Percentiles rank a stretch among this genome's conserved stretches.
Evolutionary conservation across 2,329 filamentous ascomycete genomes (phyloP).

Genomic region (Metarhizium rileyi): DNA sequence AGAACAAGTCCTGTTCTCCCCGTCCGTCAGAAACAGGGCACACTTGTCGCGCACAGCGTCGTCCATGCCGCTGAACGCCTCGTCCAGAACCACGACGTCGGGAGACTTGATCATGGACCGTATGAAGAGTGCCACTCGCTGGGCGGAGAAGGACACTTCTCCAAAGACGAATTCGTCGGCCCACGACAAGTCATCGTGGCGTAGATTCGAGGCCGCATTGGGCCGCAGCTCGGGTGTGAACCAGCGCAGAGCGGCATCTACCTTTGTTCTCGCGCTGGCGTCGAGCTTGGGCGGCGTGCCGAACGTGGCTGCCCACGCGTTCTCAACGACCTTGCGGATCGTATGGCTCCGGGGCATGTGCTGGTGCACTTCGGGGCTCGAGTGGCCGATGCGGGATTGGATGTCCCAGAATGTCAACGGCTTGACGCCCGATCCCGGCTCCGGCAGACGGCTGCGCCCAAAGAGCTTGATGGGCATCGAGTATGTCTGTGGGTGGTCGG

Average conservation of each 20-base stretch:
- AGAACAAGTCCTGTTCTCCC: slow-evolving; percentile 38
- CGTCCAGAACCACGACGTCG: slow-evolving; percentile 76
- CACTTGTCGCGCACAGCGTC: slow-evolving; percentile 77
- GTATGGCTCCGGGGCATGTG: slow-evolving; percentile 77
- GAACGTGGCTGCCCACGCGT: slow-evolving; percentile 86
- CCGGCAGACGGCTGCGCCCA: slow-evolving; percentile 68
- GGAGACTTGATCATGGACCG: slow-evolving; percentile 71
- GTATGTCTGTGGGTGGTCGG: slow-evolving; percentile 92
- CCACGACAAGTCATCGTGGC: slow-evolving; percentile 42
- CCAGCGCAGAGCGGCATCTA: slow-evolving; percentile 63
- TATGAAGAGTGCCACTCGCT: slow-evolving; percentile 78
- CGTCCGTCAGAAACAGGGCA: slow-evolving; percentile 64
- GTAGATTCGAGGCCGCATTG: slow-evolving; percentile 15
- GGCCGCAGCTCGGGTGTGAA: slow-evolving; percentile 74
- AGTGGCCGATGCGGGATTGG: slow-evolving; percentile 82
- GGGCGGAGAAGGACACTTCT: slow-evolving; percentile 66
- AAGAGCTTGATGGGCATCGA: slow-evolving; percentile 81
- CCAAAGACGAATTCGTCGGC: slow-evolving; percentile 60
- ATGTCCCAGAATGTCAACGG: slow-evolving; percentile 90
- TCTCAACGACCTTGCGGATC: slow-evolving; percentile 66
- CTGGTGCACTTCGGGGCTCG: slow-evolving; percentile 85
- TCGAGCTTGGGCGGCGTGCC: slow-evolving; percentile 58
- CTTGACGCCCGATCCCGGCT: slow-evolving; percentile 51
- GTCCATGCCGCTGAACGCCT: slow-evolving; percentile 82
- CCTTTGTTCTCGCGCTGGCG: slow-evolving; percentile 41